Evolutionary conservation across 805 yeast species (phyloP), one percentile per base, ranked within the genome.

Genomic region (Kazachstania martiniae): DNA sequence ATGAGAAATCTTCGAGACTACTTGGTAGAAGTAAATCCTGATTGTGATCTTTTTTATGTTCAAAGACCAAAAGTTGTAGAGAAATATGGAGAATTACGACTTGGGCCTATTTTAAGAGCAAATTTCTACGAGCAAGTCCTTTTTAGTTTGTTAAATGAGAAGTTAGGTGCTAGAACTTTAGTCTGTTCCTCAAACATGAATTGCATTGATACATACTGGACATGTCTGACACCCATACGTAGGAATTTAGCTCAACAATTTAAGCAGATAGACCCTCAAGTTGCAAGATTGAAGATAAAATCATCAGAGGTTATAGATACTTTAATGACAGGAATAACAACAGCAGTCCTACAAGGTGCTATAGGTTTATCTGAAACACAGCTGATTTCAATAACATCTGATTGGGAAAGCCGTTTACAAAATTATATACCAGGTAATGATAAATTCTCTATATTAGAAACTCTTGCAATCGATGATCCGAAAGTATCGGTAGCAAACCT

Each of bases 361-460:
- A 6, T 23, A 23, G 12, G n/a, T 23, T 7, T 6, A 8, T 10
- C 8, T 23, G 25, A n/a, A 8, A 23, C 25, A 8, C 8, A 23
- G 6, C n/a, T 23, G 7, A 27, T 27, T 5, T 4, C 16, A 5
- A 6, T 41, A 15, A 25, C 34, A 8, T 36, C 39, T 6, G 25
- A 24, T 6, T 41, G 42, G 42, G 23, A 27, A 8, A 18, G 29
- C 13, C 27, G 36, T 9, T 24, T 39, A 8, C 21, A 28, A 22
- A n/a, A n/a, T 3, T 16, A 17, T 10, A 32, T 41, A 4, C 12
- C 27, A 7, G 25, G 17, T 4, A 19, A 34, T 18, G 29, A 19
- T 5, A 32, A 33, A 24, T 41, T 32, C 24, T 32, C 24, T n/a
- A 32, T 41, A 4, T 28, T 27, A 16, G 38, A 38, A 18, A 36